Conservation (phyloP, 2,329 filamentous ascomycete species). For the Xylaria hypoxylon region DNA sequence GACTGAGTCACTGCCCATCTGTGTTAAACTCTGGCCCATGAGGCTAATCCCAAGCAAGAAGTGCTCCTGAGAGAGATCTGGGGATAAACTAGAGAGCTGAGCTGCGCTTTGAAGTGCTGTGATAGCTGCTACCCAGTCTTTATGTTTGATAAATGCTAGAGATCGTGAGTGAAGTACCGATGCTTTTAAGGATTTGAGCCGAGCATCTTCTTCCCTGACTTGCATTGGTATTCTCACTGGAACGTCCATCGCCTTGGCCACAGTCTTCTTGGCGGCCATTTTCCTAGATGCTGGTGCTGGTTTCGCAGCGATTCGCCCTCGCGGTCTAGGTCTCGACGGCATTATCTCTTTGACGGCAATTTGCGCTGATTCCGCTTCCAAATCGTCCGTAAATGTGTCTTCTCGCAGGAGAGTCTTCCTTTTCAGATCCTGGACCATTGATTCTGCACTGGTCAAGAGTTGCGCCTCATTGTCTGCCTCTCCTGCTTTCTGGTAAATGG, state of each 20-base stretch:
- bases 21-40: conserved; percentile 74
- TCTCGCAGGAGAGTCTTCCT: conserved; percentile 36
- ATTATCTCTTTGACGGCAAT: conserved; percentile 51
- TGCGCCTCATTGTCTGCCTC: conserved; percentile 58
- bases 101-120: conserved; percentile 64
- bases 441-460: conserved; percentile 63
- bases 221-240: conserved; percentile 32
- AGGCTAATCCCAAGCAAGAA: conserved; percentile 75
- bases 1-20: conserved; percentile 82
- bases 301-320: conserved; percentile 41
- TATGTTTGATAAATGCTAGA: conserved; percentile 59
- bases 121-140: conserved; percentile 70
- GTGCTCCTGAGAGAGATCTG: conserved; percentile 60
- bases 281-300: conserved; percentile 33
- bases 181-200: conserved; percentile 54
- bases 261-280: conserved; percentile 44
- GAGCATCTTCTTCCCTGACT: conserved; percentile 48
- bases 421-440: conserved; percentile 55
- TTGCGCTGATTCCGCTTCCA: conserved; percentile 55
- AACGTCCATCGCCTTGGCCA: conserved; percentile 45
- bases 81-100: conserved; percentile 57
- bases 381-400: conserved; percentile 41
- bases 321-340: conserved; percentile 37
- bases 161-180: conserved; percentile 58
- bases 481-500: conserved; percentile 64